phyloP scores from a whole-genome alignment of 2,329 filamentous ascomycete genomes.

The Cytospora mali region DNA sequence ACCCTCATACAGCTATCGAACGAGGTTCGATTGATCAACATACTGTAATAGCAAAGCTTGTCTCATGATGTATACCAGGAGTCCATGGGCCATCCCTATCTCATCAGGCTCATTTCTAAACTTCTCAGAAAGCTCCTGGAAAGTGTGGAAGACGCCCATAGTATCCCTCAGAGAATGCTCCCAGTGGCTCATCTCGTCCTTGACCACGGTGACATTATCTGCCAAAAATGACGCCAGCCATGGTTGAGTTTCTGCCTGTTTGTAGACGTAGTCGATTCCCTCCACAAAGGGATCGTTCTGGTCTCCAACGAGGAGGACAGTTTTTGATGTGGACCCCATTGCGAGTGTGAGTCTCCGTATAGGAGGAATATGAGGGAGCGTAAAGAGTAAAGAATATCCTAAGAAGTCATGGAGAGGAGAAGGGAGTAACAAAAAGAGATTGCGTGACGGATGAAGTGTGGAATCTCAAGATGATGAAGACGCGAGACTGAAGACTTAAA shows the following conservation, averaged over 20 bases:
- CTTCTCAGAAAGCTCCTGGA: slow-evolving; percentile 22
- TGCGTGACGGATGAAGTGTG: slow-evolving; percentile 6
- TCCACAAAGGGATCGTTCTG: slow-evolving; percentile 23
- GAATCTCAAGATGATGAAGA: neutral
- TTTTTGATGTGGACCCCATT: slow-evolving; percentile 24
- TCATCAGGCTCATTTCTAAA: slow-evolving; percentile 19
- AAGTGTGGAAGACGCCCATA: slow-evolving; percentile 24
- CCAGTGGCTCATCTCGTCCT: slow-evolving; percentile 25
- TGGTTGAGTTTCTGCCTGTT: slow-evolving; percentile 21
- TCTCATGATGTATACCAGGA: slow-evolving; percentile 24
- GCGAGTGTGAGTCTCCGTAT: slow-evolving; percentile 1
- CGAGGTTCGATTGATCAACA: neutral
- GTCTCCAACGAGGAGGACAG: slow-evolving; percentile 23
- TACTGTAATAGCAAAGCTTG: slow-evolving; percentile 20
- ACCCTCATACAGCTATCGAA: neutral
- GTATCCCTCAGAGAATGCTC: slow-evolving; percentile 18
- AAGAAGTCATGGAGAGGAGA: neutral
- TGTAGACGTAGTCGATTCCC: slow-evolving; percentile 24
- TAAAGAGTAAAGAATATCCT: slow-evolving; percentile 17
- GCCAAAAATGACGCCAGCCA: slow-evolving; percentile 22
- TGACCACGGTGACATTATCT: slow-evolving; percentile 22
- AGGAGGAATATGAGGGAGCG: slow-evolving; percentile 8
- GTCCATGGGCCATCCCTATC: slow-evolving; percentile 22
- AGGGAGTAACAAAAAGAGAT: neutral
- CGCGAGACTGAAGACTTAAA: slow-evolving; percentile 17